Evolutionary conservation across 208 protist genomes (phyloP).

Genomic region (Trypanosoma melophagium): DNA sequence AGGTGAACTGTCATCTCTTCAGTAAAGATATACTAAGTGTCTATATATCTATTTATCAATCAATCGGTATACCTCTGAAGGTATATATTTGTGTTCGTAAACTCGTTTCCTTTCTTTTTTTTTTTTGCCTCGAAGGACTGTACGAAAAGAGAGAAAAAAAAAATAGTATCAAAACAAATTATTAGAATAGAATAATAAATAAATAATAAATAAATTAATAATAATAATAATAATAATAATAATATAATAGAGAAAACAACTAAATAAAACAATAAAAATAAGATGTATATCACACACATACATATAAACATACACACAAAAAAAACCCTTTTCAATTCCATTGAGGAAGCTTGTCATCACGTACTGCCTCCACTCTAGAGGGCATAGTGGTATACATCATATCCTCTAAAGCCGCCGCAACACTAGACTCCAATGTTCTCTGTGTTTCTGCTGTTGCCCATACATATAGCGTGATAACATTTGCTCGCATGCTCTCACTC

Average conservation of each 20-base stretch:
- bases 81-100: too few species aligned
- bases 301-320: neutral
- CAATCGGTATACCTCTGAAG: too few species aligned
- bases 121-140: too few species aligned
- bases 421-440: conserved; percentile 12
- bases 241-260: too few species aligned
- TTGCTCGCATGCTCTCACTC: conserved; percentile 19
- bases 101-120: neutral
- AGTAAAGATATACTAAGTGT: conserved; percentile 1
- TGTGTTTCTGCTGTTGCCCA: conserved; percentile 23
- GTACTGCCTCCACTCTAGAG: conserved; percentile 26
- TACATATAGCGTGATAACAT: conserved; percentile 37
- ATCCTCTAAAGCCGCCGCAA: conserved; percentile 22
- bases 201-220: too few species aligned
- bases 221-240: too few species aligned
- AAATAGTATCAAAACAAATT: too few species aligned
- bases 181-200: too few species aligned
- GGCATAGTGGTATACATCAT: conserved; percentile 27
- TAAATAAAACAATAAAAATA: too few species aligned
- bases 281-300: too few species aligned
- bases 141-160: too few species aligned
- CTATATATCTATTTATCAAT: neutral
- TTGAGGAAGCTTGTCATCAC: conserved; percentile 4
- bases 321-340: conserved; percentile 1
- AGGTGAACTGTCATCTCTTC: conserved; percentile 74